Evolutionary conservation across 1,284 basidiomycete species (phyloP), one percentile per base, ranked within the genome.

Genomic region (Apiotrichum gracile): DNA sequence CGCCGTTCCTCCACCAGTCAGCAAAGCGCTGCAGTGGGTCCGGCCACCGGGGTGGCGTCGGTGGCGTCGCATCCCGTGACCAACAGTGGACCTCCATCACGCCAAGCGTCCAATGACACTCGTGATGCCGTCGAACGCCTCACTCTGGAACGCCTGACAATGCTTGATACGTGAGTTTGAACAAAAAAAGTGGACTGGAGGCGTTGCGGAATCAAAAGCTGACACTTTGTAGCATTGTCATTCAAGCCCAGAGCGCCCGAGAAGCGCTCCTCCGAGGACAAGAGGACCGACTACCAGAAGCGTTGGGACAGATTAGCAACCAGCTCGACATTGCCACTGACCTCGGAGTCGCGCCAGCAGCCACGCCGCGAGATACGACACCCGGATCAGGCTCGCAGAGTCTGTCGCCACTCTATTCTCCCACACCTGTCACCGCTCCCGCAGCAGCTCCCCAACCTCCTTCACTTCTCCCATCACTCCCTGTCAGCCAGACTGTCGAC

Each of bases 271-370:
- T 73, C 5, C 59, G 65, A 7, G 71, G 71, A 5, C 55, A 68
- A 42, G 63, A 69, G 25, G 60, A 64, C 21, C 61, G 63, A 24
- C 60, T 68, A 0, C 69, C 67, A 4, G 61, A 65, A 13, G 69
- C 64, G 27, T 60, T 73, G 1, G 65, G 66, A 21, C 59, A 68
- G 27, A 55, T 73, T 51, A 68, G 64, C 40, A 63, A 60, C 37
- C 69, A 73, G 39, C 65, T 73, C 4, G 71, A 73, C 21, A 57
- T 64, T 22, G 70, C 68, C 13, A 64, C 59, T 44, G 69, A 73
- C 48, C 55, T 73, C 5, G 68, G 68, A 3, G 64, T 68, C 10
- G 66, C 61, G 14, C 68, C 69, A 2, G 57, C 58, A 10, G 57
- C 52, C 1, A 68, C 70, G 7, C 66, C 64, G 1, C 61, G 66